Percentiles rank a stretch among this genome's conserved stretches.
phyloP scores from a whole-genome alignment of 192 early-diverging fungal species.

The Coemansia sp. region DNA sequence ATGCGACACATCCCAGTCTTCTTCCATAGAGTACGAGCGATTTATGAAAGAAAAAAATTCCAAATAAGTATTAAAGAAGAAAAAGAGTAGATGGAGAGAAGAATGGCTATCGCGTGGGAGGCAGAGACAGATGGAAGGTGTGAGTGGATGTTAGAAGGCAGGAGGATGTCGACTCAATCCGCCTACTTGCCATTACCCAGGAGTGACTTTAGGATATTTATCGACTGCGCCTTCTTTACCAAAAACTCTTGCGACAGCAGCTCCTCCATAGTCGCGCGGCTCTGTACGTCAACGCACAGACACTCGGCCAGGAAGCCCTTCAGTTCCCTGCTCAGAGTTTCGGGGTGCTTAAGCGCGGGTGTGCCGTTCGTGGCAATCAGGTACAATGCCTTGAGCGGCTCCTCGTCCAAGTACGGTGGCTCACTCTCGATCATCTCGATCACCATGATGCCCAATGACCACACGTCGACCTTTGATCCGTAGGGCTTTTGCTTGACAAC shows the following conservation, averaged over 20 bases:
- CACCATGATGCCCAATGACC: conserved; percentile 96
- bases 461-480: conserved; percentile 77
- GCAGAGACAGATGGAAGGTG: neutral
- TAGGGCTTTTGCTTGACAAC: conserved; percentile 81
- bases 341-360: conserved; percentile 85
- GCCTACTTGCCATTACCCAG: conserved; percentile 19
- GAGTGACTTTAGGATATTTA: conserved; percentile 31
- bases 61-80: conserved; percentile 5
- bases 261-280: conserved; percentile 73
- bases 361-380: conserved; percentile 96
- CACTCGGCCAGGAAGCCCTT: conserved; percentile 85
- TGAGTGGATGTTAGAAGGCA: neutral
- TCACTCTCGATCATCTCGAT: conserved; percentile 98
- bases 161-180: neutral
- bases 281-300: conserved; percentile 83
- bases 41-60: neutral
- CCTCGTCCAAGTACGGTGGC: conserved; percentile 93
- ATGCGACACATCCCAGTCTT: neutral
- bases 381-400: conserved; percentile 92
- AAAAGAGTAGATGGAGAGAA: conserved; percentile 1
- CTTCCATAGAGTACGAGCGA: neutral
- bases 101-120: conserved; percentile 6
- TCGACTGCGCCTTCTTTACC: conserved; percentile 43
- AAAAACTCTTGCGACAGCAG: conserved; percentile 70
- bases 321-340: conserved; percentile 72